These are phyloP conservation scores for Aspergillus sp. DNA, from an alignment of 2,329 filamentous ascomycete species.

Conservation along the genomic window DNA sequence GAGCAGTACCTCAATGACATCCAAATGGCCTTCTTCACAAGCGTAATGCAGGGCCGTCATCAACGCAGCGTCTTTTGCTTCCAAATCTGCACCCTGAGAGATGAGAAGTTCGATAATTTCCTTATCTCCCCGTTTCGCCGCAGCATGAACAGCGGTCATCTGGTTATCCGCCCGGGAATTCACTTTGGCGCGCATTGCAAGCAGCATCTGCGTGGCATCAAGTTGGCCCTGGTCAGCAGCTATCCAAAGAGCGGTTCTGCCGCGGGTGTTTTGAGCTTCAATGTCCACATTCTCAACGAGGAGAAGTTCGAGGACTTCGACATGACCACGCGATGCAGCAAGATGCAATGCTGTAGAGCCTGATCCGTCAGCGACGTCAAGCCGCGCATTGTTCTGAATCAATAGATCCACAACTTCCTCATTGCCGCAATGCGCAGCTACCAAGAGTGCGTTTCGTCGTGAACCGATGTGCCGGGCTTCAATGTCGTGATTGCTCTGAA, in stretches of 20 bases:
- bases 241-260: conserved; percentile 30
- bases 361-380: conserved; percentile 23
- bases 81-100: conserved; percentile 25
- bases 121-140: conserved; percentile 27
- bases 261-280: conserved; percentile 24
- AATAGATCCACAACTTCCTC: conserved; percentile 29
- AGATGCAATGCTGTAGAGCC: conserved; percentile 27
- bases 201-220: conserved; percentile 25
- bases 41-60: conserved; percentile 33
- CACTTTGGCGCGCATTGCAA: conserved; percentile 26
- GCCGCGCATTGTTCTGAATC: conserved; percentile 24
- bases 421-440: conserved; percentile 35
- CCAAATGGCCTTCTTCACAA: conserved; percentile 23
- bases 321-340: conserved; percentile 27
- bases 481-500: conserved; percentile 25
- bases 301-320: conserved; percentile 21
- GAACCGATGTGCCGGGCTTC: conserved; percentile 24
- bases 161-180: conserved; percentile 29
- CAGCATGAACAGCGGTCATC: conserved; percentile 29
- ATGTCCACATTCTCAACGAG: conserved; percentile 22
- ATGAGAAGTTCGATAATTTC: conserved; percentile 28
- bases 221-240: conserved; percentile 30
- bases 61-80: conserved; percentile 30
- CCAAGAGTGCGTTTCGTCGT: conserved; percentile 30
- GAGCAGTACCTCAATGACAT: conserved; percentile 23